Base-by-base conservation (phyloP, 2,329 filamentous ascomycete genomes). In the Sclerotinia nivalis region DNA sequence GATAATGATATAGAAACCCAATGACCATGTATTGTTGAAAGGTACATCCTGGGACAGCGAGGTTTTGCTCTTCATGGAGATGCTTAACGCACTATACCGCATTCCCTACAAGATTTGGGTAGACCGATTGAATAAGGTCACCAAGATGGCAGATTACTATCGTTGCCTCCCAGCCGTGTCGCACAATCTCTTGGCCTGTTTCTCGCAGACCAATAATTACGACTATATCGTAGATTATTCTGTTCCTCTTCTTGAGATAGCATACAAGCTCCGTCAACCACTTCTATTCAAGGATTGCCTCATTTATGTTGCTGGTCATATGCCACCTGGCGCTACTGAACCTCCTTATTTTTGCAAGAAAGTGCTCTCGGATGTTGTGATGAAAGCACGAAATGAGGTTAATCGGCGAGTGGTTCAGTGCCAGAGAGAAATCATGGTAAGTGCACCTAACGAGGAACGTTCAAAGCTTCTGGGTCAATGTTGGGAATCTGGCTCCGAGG, bases 121-220 rank as follows among this genome's bases (percentile, higher is more conserved):
- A 25, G 7, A 20, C n/a, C 34, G 37, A 28, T n/a, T 59, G 13
- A 25, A 43, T 15, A 31, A 22, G 2, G 15, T 67, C 28, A 34
- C 37, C 12, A 34, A 65, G 22, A 47, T 67, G 37, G 65, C 65
- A 18, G 65, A 67, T 22, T 67, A 67, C 22, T 67, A 67, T 58
- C 12, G 65, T 5, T 54, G 52, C 15, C 54, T 67, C 12, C 54
- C 65, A 12, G 25, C 40, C 8, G 54, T 67, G 20, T 67, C 65
- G 1, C 37, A 43, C 22, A 59, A 59, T 59, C 56, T 59, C 22
- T 59, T 43, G 4, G 22, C 22, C 25, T 59, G 56, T 43, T 59
- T 59, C 37, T 22, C 37, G 4, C 25, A 58, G 22, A 15, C 13
- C 3, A 18, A 34, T 10, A 67, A 31, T 31, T 31, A 55, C 18